A percentile compares a stretch with the other conserved stretches of the same genome.
Evolutionary conservation across 192 early-diverging fungal genomes (phyloP).

Genomic region (Haplosporangium gracile): DNA sequence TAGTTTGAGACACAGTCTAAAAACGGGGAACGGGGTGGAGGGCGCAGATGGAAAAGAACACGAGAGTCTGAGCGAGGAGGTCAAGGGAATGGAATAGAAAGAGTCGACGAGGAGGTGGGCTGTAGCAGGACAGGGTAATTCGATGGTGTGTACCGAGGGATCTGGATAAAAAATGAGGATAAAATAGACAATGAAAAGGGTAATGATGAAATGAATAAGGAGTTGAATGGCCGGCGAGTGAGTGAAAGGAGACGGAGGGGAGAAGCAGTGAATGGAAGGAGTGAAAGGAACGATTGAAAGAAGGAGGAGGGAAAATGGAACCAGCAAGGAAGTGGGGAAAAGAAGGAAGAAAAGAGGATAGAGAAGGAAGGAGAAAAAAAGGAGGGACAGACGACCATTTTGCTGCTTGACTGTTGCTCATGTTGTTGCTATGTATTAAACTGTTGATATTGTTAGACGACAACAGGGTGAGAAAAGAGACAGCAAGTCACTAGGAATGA

Average conservation of each 20-base stretch:
- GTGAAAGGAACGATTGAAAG: neutral
- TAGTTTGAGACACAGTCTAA: neutral
- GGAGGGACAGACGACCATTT: neutral
- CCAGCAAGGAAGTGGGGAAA: neutral
- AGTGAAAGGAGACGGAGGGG: neutral
- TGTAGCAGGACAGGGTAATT: neutral
- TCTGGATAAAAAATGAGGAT: neutral
- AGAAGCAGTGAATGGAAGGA: neutral
- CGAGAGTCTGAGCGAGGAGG: neutral
- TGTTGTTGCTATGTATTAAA: neutral
- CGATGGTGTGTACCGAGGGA: conserved; percentile 1
- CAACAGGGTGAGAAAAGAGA: neutral
- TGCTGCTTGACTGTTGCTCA: neutral
- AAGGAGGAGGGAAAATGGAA: neutral
- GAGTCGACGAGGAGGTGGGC: neutral
- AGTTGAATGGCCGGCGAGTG: neutral
- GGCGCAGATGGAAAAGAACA: neutral
- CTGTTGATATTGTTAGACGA: neutral
- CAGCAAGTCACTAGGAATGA: no score
- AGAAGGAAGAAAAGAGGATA: neutral
- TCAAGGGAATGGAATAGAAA: neutral
- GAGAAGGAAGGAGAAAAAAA: neutral
- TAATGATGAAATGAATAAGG: neutral
- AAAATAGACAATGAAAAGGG: neutral
- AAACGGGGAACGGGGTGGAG: neutral